A percentile compares a stretch with the other conserved stretches of the same genome.
phyloP scores from a whole-genome alignment of 805 yeast genomes.

The Starmerella geochares region DNA sequence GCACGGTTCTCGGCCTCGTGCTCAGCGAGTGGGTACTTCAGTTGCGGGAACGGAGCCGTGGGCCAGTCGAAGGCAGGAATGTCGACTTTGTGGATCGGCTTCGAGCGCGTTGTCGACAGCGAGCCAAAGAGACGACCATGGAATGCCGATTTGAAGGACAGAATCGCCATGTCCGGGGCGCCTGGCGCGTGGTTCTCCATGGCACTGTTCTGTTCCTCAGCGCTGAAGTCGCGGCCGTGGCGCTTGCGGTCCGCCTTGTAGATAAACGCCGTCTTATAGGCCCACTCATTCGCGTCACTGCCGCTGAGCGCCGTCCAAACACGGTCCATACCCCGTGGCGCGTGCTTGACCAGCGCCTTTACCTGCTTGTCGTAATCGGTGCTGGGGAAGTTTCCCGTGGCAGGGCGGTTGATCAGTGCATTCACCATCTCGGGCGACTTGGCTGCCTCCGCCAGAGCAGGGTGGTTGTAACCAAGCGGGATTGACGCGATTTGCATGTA shows the following conservation, averaged over 20 bases:
- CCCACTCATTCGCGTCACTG: constrained; percentile 81
- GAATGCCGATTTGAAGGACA: constrained; percentile 82
- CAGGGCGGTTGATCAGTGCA: constrained; percentile 75
- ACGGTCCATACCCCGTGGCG: constrained; percentile 66
- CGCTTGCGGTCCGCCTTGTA: constrained; percentile 63
- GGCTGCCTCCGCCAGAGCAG: constrained; percentile 59
- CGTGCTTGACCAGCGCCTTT: constrained; percentile 56
- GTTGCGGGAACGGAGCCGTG: constrained; percentile 80
- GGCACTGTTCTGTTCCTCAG: constrained; percentile 58
- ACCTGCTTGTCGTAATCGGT: constrained; percentile 41
- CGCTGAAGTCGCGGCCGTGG: constrained; percentile 53
- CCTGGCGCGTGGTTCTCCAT: constrained; percentile 85
- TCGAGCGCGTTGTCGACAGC: constrained; percentile 82
- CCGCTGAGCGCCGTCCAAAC: constrained; percentile 78
- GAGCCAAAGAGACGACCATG: constrained; percentile 93
- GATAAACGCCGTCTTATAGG: constrained; percentile 80
- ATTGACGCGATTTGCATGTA: constrained; percentile 81
- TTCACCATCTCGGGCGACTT: constrained; percentile 57
- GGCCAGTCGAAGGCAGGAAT: constrained; percentile 96
- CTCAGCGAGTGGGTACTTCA: constrained; percentile 72
- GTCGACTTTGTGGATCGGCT: constrained; percentile 82
- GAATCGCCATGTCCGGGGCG: constrained; percentile 71
- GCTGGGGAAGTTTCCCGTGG: constrained; percentile 73
- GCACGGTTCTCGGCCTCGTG: constrained; percentile 50
- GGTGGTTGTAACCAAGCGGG: constrained; percentile 78